Evolutionary conservation across 768 basidiomycete species (phyloP).

Genomic region (Baorangia bicolor): DNA sequence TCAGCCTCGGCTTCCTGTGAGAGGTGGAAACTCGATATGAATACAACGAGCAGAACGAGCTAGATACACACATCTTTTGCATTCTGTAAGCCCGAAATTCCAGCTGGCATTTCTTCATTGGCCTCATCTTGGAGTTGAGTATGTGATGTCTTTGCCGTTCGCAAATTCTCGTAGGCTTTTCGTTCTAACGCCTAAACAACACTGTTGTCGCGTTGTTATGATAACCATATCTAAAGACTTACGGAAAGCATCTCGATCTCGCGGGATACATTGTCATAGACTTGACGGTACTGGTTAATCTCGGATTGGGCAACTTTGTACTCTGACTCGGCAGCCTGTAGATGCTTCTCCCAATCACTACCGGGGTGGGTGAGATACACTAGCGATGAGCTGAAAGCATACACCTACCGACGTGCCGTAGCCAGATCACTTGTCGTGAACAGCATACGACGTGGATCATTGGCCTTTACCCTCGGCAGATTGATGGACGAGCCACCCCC

Average conservation of each 20-base stretch:
- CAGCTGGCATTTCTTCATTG: slow-evolving; percentile 68
- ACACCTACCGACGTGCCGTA: slow-evolving; percentile 46
- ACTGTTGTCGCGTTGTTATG: background rate
- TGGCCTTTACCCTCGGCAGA: slow-evolving; percentile 27
- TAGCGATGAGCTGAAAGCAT: background rate
- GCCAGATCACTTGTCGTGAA: slow-evolving; percentile 53
- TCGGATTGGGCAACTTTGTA: slow-evolving; percentile 31
- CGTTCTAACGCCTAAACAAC: slow-evolving; percentile 20
- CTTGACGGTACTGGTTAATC: slow-evolving; percentile 27
- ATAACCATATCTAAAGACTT: slow-evolving; percentile 8
- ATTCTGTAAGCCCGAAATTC: slow-evolving; percentile 54
- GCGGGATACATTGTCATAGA: slow-evolving; percentile 30
- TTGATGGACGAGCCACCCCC: slow-evolving; percentile 62
- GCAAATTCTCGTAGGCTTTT: slow-evolving; percentile 22
- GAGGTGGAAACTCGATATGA: slow-evolving; percentile 1
- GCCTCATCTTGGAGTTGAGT: slow-evolving; percentile 53
- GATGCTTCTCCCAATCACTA: slow-evolving; percentile 48
- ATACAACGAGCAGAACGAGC: background rate
- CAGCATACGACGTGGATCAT: slow-evolving; percentile 45
- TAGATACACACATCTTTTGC: slow-evolving; percentile 48
- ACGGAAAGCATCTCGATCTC: slow-evolving; percentile 38
- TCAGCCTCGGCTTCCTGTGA: slow-evolving; percentile 55
- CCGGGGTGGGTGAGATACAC: background rate
- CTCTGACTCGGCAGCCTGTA: slow-evolving; percentile 39
- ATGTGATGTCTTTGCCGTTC: slow-evolving; percentile 37